Evolutionary conservation across 2,329 filamentous ascomycete genomes (phyloP).

Genomic region (Massarina eburnea): DNA sequence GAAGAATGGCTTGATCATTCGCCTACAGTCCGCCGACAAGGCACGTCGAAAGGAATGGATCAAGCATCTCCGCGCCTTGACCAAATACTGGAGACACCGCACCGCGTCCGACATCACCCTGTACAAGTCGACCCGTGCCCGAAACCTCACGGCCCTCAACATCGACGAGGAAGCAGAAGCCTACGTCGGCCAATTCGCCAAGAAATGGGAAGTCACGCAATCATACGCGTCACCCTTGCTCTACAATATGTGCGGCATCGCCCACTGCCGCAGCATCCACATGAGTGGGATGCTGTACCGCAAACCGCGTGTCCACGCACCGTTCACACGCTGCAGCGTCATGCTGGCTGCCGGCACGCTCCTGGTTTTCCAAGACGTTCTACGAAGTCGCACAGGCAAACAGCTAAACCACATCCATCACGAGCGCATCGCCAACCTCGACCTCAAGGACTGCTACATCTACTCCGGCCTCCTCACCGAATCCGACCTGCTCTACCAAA

Average conservation of each 20-base stretch:
- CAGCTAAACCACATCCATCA: constrained; percentile 63
- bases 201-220: constrained; percentile 68
- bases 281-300: constrained; percentile 65
- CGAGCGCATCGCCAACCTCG: constrained; percentile 60
- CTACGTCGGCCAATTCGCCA: constrained; percentile 64
- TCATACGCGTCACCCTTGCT: constrained; percentile 63
- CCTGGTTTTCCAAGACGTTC: constrained; percentile 62
- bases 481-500: constrained; percentile 63
- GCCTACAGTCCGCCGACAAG: constrained; percentile 60
- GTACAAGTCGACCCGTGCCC: constrained; percentile 58
- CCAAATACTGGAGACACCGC: constrained; percentile 64
- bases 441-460: constrained; percentile 65
- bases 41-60: constrained; percentile 64
- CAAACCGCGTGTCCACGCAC: constrained; percentile 63
- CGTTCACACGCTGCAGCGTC: constrained; percentile 63
- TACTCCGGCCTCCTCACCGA: constrained; percentile 66
- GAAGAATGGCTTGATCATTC: constrained; percentile 62
- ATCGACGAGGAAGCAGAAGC: constrained; percentile 69
- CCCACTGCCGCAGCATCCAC: constrained; percentile 61
- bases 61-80: constrained; percentile 56
- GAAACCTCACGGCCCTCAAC: constrained; percentile 61
- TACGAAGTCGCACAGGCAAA: constrained; percentile 58
- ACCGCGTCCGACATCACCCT: constrained; percentile 58
- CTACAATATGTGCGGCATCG: constrained; percentile 70
- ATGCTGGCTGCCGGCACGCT: constrained; percentile 63